A percentile compares a stretch with the other conserved stretches of the same genome.
These are phyloP conservation scores for Eucalyptus brandiana DNA, from an alignment of 345 rosid species.

Conservation along the genomic window DNA sequence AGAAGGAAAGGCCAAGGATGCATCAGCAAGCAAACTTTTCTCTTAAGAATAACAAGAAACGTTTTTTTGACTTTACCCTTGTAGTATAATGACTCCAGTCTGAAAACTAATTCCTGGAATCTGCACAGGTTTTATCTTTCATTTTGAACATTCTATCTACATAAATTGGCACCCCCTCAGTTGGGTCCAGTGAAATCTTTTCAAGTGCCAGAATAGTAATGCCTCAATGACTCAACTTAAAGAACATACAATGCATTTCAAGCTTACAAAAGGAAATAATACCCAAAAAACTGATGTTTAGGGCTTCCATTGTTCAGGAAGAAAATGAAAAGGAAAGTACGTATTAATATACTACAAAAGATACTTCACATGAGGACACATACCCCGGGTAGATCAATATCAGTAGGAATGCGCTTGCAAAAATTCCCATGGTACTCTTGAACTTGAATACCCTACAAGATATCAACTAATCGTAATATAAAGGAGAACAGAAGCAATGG, in stretches of 20 bases:
- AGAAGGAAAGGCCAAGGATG: not conserved
- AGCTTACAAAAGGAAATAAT: not conserved
- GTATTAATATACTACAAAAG: not conserved
- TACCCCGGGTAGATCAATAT: constrained; percentile 91
- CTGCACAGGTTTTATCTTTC: not conserved
- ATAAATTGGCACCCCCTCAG: not conserved
- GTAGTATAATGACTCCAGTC: not conserved
- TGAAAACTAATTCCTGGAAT: not conserved
- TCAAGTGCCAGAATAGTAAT: not conserved
- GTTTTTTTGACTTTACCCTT: not conserved
- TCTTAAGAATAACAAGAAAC: not conserved
- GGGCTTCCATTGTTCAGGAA: not conserved
- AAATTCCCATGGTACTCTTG: constrained; percentile 92
- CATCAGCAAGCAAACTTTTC: not conserved
- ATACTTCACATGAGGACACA: not conserved
- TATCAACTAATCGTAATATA: not conserved
- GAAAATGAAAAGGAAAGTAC: not conserved
- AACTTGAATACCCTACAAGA: constrained; percentile 87
- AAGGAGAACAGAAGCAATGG: not conserved
- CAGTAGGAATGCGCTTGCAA: constrained; percentile 95
- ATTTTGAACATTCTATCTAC: not conserved
- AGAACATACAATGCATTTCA: not conserved
- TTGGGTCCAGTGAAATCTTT: not conserved
- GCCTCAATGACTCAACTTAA: not conserved
- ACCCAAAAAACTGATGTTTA: not conserved